A percentile compares a stretch with the other conserved stretches of the same genome.
These are phyloP conservation scores for Pulveroboletus sp. DNA, from an alignment of 768 basidiomycete species.

Conservation along the genomic window DNA sequence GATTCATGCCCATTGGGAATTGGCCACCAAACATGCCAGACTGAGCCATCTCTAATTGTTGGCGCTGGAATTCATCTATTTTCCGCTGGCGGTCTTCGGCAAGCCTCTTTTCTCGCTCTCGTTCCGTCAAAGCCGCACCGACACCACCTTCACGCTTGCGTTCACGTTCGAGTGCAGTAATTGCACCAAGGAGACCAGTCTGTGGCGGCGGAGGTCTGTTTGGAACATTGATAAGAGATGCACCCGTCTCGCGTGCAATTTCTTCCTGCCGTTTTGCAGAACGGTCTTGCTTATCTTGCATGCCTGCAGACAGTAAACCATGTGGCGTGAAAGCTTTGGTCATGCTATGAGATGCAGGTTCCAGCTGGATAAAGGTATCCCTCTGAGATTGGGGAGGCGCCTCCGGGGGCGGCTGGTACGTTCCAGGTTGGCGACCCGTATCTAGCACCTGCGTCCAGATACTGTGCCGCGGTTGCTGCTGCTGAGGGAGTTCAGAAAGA, in stretches of 20 bases:
- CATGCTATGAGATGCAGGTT: slow-evolving; percentile 63
- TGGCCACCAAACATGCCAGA: slow-evolving; percentile 64
- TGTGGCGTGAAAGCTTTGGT: slow-evolving; percentile 95
- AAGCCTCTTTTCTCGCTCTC: slow-evolving; percentile 86
- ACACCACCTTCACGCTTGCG: slow-evolving; percentile 93
- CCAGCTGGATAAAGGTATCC: slow-evolving; percentile 73
- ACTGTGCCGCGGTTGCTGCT: slow-evolving; percentile 47
- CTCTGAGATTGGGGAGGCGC: slow-evolving; percentile 28
- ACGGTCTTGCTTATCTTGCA: slow-evolving; percentile 93
- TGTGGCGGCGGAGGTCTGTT: slow-evolving; percentile 93
- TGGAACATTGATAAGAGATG: slow-evolving; percentile 92
- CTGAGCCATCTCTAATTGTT: slow-evolving; percentile 88
- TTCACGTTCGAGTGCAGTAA: slow-evolving; percentile 92
- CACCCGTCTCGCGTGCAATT: slow-evolving; percentile 85
- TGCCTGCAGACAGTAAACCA: slow-evolving; percentile 88
- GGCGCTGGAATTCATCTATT: slow-evolving; percentile 84
- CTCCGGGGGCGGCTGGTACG: slow-evolving; percentile 33
- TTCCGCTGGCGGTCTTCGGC: slow-evolving; percentile 92
- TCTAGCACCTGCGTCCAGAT: slow-evolving; percentile 92
- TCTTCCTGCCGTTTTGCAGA: slow-evolving; percentile 96
- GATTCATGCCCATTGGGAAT: slow-evolving; percentile 46
- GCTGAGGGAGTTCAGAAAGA: slow-evolving; percentile 50
- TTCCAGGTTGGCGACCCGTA: slow-evolving; percentile 48
- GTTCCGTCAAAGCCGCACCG: slow-evolving; percentile 90
- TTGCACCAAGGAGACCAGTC: slow-evolving; percentile 91